Evolutionary conservation across 1,284 basidiomycete genomes (phyloP), one percentile per base, ranked within the genome.

Genomic region (Tilletia caries): DNA sequence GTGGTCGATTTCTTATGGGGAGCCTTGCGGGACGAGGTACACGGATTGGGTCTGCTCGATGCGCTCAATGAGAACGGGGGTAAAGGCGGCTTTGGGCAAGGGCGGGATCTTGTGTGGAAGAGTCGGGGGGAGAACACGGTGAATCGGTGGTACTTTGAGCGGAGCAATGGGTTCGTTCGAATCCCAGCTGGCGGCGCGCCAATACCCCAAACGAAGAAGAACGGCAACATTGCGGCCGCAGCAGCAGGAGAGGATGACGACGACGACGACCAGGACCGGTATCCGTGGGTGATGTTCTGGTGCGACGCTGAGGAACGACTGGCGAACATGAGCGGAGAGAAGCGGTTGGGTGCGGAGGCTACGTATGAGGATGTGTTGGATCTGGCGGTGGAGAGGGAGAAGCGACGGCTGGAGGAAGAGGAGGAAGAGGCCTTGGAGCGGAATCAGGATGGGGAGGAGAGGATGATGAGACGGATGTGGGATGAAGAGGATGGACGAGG

Each of bases 1-100:
- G 98, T 95, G 0, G 96, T 98, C 68, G 96, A 99, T 85, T 99
- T 99, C 85, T 86, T 99, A 58, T 99, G 96, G 95, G 95, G 97
- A 64, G 95, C 95, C 32, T 86, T 99, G 67, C 93, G 98, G 78
- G 96, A 99, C 85, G 96, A 98, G 85, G 94, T 96, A 20, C 98
- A 96, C 81, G 96, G 96, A 29, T 88, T 98, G 18, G 96, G 95
- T 6, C 88, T 95, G 70, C 89, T 92, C 15, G 95, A 92, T 84
- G 93, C 96, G 67, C 90, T 92, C 73, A 99, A 99, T 84, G 92
- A 95, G 33, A 87, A 86, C 64, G 93, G 94, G 73, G 95, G 95
- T 3, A 67, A 70, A 13, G 94, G 94, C 12, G 96, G 95, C 50
- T 87, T 89, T 71, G 96, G 95, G 34, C 88, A 90, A 79, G 94